Evolutionary conservation across 2,329 filamentous ascomycete species (phyloP), one percentile per base, ranked within the genome.

Genomic region (Septoria petroselini): DNA sequence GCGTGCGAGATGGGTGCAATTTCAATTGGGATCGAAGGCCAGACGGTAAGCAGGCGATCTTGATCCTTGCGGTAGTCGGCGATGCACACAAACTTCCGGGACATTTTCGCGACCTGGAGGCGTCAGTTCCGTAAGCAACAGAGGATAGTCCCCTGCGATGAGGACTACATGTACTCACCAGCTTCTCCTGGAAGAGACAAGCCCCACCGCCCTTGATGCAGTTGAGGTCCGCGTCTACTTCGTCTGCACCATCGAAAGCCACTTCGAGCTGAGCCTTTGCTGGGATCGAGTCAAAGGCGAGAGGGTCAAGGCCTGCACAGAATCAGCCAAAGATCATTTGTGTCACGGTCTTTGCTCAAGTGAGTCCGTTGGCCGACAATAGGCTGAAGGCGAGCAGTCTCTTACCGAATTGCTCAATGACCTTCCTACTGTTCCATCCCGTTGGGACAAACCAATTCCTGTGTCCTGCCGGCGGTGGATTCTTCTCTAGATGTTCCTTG

Each of bases 131-230:
- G 2, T 30, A 2, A 11, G 3, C 78, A 63, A 71, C 88, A 84
- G 85, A 49, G 88, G 89, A 50, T 94, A 88, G 62, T 88, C n/a
- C n/a, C n/a, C n/a, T n/a, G n/a, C n/a, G n/a, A n/a, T n/a, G n/a
- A 58, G 33, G 58, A 14, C 14, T 37, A 3, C 35, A 15, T 14
- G 38, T n/a, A n/a, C n/a, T n/a, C n/a, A n/a, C 43, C 58, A 98
- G 77, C 76, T 98, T 98, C 74, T 98, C 93, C 71, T 97, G 93
- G 74, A 95, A 95, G 49, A 97, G 73, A 71, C 93, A 98, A n/a
- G 90, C 93, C 51, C 93, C 93, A 41, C 93, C 93, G 47, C 93
- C 93, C 75, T 97, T 97, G 75, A 98, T 97, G 66, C 91, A 89
- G 71, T 97, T 98, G 53, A 98, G 73, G 44, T 94, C 87, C 39